phyloP scores from a whole-genome alignment of 2,329 filamentous ascomycete species.

The Colletotrichum sp. region DNA sequence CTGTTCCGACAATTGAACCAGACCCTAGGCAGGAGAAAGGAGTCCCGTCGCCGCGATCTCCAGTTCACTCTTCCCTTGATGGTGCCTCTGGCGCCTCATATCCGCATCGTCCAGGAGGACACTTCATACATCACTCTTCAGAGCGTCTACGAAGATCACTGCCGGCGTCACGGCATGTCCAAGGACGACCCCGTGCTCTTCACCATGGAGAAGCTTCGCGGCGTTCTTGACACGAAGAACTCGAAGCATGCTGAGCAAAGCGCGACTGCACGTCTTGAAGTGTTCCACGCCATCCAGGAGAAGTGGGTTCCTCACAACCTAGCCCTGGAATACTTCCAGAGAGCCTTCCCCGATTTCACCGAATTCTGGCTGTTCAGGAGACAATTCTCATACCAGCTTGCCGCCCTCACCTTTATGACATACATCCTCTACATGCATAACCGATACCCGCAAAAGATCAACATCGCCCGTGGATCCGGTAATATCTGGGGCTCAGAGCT shows the following conservation, averaged over 20 bases:
- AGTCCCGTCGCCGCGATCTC: conserved; percentile 89
- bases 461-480: conserved; percentile 84
- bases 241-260: conserved; percentile 71
- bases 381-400: conserved; percentile 95
- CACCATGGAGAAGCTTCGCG: conserved; percentile 91
- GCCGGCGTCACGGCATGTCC: conserved; percentile 81
- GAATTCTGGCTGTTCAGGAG: conserved; percentile 99
- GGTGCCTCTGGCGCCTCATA: conserved; percentile 92
- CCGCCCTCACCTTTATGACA: conserved; percentile 96
- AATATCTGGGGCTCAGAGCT: conserved; percentile 97
- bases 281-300: conserved; percentile 93
- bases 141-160: conserved; percentile 95
- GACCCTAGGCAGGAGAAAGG: conserved; percentile 88
- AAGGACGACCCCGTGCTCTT: conserved; percentile 97
- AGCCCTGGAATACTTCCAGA: conserved; percentile 87
- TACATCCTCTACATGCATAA: conserved; percentile 98
- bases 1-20: conserved; percentile 98
- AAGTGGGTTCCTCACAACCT: conserved; percentile 88
- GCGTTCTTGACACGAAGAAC: conserved; percentile 73
- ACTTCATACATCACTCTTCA: conserved; percentile 93
- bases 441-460: conserved; percentile 94
- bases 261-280: conserved; percentile 80
- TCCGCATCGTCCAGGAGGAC: conserved; percentile 95
- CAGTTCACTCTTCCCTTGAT: conserved; percentile 97
- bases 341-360: conserved; percentile 84